These are phyloP conservation scores for Arthrobotrys conoides DNA, from an alignment of 2,329 filamentous ascomycete genomes.

Conservation along the genomic window DNA sequence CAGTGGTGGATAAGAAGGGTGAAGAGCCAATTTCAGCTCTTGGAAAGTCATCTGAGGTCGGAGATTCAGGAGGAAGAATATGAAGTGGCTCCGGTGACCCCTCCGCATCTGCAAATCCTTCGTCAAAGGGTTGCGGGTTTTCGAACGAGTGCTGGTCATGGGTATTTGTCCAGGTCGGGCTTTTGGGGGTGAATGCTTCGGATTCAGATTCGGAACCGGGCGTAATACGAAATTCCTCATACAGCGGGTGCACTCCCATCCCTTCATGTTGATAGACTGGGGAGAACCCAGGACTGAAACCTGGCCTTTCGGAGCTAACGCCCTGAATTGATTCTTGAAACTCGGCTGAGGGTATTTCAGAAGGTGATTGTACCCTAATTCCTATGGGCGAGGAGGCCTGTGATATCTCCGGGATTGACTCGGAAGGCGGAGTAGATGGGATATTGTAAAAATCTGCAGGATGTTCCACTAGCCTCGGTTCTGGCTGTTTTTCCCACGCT, in stretches of 20 bases:
- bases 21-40: not conserved
- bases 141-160: not conserved
- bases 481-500: not conserved
- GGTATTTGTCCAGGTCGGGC: not conserved
- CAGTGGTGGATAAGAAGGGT: no score
- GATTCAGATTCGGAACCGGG: not conserved
- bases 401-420: not conserved
- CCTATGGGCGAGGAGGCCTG: not conserved
- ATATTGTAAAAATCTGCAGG: not conserved
- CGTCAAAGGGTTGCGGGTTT: not conserved
- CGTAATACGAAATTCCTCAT: not conserved
- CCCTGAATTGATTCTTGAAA: not conserved
- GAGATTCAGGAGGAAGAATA: not conserved
- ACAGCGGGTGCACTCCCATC: not conserved
- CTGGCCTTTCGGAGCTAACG: not conserved
- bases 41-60: not conserved
- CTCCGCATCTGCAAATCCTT: constrained; percentile 2
- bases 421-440: not conserved
- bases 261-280: not conserved
- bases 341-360: not conserved
- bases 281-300: not conserved
- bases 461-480: no score
- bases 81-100: not conserved
- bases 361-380: not conserved
- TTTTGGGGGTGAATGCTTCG: not conserved